Percentiles rank a stretch among this genome's conserved stretches.
Evolutionary conservation across 2,329 filamentous ascomycete species (phyloP).

Genomic region (Seiridium cupressi): DNA sequence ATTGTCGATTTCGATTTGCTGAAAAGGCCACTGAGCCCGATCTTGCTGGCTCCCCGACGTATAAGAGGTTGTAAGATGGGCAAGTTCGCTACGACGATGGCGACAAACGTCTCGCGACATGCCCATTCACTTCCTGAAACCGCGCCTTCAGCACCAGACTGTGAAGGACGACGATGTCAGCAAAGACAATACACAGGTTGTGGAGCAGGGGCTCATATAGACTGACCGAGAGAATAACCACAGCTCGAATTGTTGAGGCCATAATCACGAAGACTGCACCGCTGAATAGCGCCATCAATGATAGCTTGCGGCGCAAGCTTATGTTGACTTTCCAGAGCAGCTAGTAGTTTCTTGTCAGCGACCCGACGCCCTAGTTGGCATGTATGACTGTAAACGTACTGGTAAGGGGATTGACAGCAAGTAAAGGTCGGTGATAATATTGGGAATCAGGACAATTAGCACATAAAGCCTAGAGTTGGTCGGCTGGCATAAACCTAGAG

Average conservation of each 20-base stretch:
- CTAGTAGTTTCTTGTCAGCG: slow-evolving; percentile 17
- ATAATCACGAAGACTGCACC: slow-evolving; percentile 48
- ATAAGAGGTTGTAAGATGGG: slow-evolving; percentile 21
- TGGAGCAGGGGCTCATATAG: background rate
- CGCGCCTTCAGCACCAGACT: slow-evolving; percentile 18
- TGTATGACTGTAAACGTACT: background rate
- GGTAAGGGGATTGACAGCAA: slow-evolving; percentile 12
- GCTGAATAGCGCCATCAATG: slow-evolving; percentile 44
- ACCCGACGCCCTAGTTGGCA: background rate
- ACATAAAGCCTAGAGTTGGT: slow-evolving; percentile 10
- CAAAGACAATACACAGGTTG: background rate
- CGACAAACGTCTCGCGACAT: slow-evolving; percentile 36
- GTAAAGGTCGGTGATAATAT: slow-evolving; percentile 12
- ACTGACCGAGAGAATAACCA: slow-evolving; percentile 36
- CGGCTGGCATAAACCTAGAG: slow-evolving; percentile 11
- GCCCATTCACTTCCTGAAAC: slow-evolving; percentile 27
- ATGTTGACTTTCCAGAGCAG: slow-evolving; percentile 45
- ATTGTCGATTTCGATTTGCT: slow-evolving; percentile 7
- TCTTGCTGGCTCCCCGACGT: slow-evolving; percentile 11
- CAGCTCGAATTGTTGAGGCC: slow-evolving; percentile 44
- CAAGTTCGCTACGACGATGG: slow-evolving; percentile 34
- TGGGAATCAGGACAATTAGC: slow-evolving; percentile 4
- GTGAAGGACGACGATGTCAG: background rate
- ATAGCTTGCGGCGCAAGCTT: slow-evolving; percentile 33
- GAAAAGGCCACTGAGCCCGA: slow-evolving; percentile 16